A percentile compares a stretch with the other conserved stretches of the same genome.
phyloP scores from a whole-genome alignment of 805 yeast species.

The Lachancea kluyveri region DNA sequence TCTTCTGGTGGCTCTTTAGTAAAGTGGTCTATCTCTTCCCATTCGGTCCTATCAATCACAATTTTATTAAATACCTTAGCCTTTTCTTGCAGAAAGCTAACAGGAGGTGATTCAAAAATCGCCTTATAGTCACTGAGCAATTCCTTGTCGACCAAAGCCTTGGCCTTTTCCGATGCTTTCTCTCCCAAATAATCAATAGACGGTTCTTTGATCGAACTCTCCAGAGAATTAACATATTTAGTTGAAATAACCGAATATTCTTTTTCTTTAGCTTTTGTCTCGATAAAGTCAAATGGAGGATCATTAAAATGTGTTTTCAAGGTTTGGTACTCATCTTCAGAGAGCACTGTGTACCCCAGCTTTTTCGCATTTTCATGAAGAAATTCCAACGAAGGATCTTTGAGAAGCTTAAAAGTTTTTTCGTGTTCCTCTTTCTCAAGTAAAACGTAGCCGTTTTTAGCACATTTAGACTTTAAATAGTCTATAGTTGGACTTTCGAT shows the following conservation, averaged over 20 bases:
- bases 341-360: constrained; percentile 5
- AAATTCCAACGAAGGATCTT: constrained; percentile 6
- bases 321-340: constrained; percentile 1
- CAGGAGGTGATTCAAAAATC: too few species aligned
- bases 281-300: constrained; percentile 7
- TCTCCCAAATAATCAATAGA: constrained; percentile 1
- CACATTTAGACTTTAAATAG: too few species aligned
- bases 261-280: constrained; percentile 1
- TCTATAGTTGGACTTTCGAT: too few species aligned
- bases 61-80: neutral
- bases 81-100: constrained; percentile 6
- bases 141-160: neutral
- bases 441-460: neutral
- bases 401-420: neutral
- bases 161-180: neutral
- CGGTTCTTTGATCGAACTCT: too few species aligned
- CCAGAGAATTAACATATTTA: too few species aligned
- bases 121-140: too few species aligned
- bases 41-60: too few species aligned
- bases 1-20: too few species aligned
- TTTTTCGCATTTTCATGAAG: constrained; percentile 11
- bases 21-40: too few species aligned
- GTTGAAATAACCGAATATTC: neutral
- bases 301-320: neutral
- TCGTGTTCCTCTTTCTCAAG: constrained; percentile 3